phyloP scores from a whole-genome alignment of 2,329 filamentous ascomycete species.

The Aphanocladium album region DNA sequence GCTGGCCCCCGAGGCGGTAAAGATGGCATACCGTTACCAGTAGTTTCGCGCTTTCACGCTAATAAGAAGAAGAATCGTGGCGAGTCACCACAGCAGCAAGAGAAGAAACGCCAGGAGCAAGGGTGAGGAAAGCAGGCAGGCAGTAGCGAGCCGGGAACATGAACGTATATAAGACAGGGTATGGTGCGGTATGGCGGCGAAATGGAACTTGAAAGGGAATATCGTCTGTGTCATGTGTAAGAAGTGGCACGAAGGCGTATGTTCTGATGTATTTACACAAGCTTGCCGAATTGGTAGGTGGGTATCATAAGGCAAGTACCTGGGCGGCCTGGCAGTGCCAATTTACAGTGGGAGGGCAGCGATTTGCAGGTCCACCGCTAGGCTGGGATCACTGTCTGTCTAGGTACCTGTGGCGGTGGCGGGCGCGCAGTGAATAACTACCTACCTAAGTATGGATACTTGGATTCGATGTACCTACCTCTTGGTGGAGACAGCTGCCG shows the following conservation, averaged over 20 bases:
- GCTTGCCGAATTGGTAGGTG: not conserved
- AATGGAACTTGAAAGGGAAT: not conserved
- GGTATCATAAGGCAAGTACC: not conserved
- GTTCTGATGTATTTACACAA: not conserved
- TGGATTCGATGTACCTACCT: not conserved
- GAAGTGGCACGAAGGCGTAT: not conserved
- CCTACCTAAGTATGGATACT: not conserved
- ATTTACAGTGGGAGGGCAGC: not conserved
- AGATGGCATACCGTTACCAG: not conserved
- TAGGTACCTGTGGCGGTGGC: not conserved
- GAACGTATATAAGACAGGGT: not conserved
- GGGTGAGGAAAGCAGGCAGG: not conserved
- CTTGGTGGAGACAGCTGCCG: not conserved
- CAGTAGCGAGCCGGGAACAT: not conserved
- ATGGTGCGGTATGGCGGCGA: not conserved
- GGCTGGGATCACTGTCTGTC: not conserved
- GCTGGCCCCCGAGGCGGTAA: not conserved
- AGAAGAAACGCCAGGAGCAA: not conserved
- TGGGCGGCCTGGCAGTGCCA: not conserved
- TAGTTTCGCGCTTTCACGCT: not conserved
- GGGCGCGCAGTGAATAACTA: not conserved
- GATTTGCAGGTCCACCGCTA: not conserved
- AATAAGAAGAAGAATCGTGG: not conserved
- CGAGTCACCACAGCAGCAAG: not conserved
- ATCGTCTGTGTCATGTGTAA: constrained; percentile 1